These are phyloP conservation scores for Cadophora gregata DNA, from an alignment of 2,329 filamentous ascomycete species.

Conservation along the genomic window DNA sequence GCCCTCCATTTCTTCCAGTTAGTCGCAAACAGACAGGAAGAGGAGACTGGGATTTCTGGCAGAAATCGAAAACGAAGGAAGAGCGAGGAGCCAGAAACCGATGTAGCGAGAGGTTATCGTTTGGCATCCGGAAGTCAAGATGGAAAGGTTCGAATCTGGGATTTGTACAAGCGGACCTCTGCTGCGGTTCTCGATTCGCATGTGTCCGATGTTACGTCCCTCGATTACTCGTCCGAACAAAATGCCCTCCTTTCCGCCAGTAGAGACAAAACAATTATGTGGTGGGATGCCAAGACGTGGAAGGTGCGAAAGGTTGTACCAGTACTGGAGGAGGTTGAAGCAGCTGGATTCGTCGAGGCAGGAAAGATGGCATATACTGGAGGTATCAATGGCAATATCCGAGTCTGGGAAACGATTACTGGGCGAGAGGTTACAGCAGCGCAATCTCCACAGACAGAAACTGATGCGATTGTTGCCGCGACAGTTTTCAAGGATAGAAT, in stretches of 20 bases:
- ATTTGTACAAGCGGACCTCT: constrained; percentile 81
- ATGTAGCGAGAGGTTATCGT: constrained; percentile 67
- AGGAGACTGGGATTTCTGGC: constrained; percentile 44
- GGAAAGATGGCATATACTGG: constrained; percentile 81
- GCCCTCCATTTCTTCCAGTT: constrained; percentile 91
- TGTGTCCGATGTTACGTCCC: constrained; percentile 87
- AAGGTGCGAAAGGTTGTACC: constrained; percentile 81
- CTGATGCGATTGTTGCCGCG: constrained; percentile 73
- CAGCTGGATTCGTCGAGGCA: constrained; percentile 76
- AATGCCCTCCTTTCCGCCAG: constrained; percentile 82
- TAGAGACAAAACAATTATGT: constrained; percentile 90
- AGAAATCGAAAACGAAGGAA: constrained; percentile 53
- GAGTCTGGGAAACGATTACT: constrained; percentile 81
- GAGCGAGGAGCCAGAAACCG: constrained; percentile 52
- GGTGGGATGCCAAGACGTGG: constrained; percentile 91
- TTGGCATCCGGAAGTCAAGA: constrained; percentile 93
- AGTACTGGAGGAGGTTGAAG: constrained; percentile 84
- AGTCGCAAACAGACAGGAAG: constrained; percentile 51
- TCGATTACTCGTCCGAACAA: constrained; percentile 80
- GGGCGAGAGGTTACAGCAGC: constrained; percentile 81
- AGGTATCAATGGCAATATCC: constrained; percentile 80
- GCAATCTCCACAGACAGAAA: constrained; percentile 65
- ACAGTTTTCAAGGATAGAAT: constrained; percentile 72
- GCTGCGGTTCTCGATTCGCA: constrained; percentile 87
- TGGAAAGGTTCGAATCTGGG: constrained; percentile 90